Percentiles rank a stretch among this genome's conserved stretches.
These are phyloP conservation scores for Lithohypha guttulata DNA, from an alignment of 2,329 filamentous ascomycete genomes.

Conservation along the genomic window DNA sequence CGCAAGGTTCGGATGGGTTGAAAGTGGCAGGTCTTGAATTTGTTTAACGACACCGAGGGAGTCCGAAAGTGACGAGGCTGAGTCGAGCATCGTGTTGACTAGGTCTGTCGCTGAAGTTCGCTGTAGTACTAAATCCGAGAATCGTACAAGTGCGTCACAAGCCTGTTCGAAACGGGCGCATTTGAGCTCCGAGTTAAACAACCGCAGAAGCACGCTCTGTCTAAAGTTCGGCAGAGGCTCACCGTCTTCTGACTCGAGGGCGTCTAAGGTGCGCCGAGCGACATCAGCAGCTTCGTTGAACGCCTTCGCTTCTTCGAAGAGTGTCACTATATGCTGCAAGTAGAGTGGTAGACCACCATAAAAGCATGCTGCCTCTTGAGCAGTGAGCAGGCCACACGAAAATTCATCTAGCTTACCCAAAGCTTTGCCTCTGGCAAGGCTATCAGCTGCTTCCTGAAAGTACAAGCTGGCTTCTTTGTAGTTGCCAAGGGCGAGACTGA, in stretches of 20 bases:
- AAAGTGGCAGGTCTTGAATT: constrained; percentile 65
- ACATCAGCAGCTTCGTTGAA: constrained; percentile 79
- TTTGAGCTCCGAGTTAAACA: constrained; percentile 72
- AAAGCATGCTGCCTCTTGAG: constrained; percentile 58
- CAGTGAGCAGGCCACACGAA: constrained; percentile 56
- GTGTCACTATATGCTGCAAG: constrained; percentile 70
- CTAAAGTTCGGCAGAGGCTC: constrained; percentile 35
- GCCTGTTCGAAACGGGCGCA: constrained; percentile 73
- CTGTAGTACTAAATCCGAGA: constrained; percentile 62
- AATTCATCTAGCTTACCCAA: constrained; percentile 35
- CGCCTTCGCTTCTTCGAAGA: constrained; percentile 69
- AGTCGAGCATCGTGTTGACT: constrained; percentile 35
- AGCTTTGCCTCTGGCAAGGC: constrained; percentile 33
- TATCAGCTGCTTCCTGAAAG: constrained; percentile 72
- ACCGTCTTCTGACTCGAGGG: constrained; percentile 32
- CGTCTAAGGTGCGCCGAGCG: constrained; percentile 62
- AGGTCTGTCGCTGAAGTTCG: constrained; percentile 61
- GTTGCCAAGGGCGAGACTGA: constrained; percentile 63
- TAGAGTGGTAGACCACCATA: constrained; percentile 70
- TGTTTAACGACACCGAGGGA: constrained; percentile 42
- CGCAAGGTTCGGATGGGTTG: constrained; percentile 52
- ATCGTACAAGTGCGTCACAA: constrained; percentile 64
- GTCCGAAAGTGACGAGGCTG: constrained; percentile 22
- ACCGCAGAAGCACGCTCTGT: constrained; percentile 65
- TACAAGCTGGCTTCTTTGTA: constrained; percentile 59